Conservation (phyloP, 257 asterid species). For the Solanum gandarillasii region DNA sequence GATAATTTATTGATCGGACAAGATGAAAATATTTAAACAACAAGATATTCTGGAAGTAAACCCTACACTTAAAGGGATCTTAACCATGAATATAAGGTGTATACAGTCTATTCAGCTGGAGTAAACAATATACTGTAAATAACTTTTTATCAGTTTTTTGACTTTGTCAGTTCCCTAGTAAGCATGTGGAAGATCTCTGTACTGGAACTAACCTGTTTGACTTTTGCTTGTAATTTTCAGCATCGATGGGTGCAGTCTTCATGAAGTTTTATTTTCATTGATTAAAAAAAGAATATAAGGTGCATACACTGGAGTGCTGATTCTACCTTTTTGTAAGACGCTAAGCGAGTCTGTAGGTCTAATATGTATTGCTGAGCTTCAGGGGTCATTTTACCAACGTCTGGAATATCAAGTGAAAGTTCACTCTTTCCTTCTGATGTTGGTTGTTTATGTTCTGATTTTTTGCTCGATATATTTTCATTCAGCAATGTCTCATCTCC, state of each 20-base stretch:
- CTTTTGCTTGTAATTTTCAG: neutral
- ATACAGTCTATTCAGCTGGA: neutral
- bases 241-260: neutral
- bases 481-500: conserved; percentile 22
- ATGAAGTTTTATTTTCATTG: neutral
- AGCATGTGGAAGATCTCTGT: neutral
- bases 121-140: neutral
- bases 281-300: neutral
- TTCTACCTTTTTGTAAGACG: conserved; percentile 64
- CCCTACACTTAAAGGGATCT: neutral
- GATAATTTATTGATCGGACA: neutral
- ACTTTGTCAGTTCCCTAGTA: neutral
- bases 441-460: conserved; percentile 21
- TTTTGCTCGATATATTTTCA: conserved; percentile 9
- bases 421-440: conserved; percentile 32
- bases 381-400: conserved; percentile 65
- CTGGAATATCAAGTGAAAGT: conserved; percentile 30
- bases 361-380: conserved; percentile 65
- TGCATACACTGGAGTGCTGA: neutral
- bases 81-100: neutral
- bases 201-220: neutral
- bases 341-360: conserved; percentile 47
- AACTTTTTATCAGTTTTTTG: neutral
- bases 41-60: neutral
- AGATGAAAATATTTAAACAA: neutral